Evolutionary conservation across 345 rosid genomes (phyloP).

Genomic region (Reutealis trisperma): DNA sequence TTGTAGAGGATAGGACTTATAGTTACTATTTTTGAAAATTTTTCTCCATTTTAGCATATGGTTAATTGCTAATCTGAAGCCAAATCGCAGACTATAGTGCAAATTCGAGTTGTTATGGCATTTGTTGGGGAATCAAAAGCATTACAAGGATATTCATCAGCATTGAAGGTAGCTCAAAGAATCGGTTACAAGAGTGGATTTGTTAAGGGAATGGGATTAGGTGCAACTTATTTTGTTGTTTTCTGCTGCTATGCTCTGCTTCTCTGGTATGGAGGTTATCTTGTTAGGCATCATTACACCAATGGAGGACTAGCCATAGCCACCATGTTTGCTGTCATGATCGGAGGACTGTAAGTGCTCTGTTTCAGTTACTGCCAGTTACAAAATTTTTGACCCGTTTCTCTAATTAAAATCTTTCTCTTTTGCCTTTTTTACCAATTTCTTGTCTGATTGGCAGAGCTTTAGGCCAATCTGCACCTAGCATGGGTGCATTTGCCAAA

Average conservation of each 20-base stretch:
- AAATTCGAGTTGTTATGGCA: conserved; percentile 86
- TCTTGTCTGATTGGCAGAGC: conserved; percentile 48
- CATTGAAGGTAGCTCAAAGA: conserved; percentile 71
- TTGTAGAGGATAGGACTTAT: not conserved
- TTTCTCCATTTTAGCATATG: conserved; percentile 30
- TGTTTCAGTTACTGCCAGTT: not conserved
- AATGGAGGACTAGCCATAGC: conserved; percentile 95
- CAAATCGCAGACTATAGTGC: conserved; percentile 75
- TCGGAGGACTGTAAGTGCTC: conserved; percentile 88
- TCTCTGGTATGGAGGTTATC: conserved; percentile 95
- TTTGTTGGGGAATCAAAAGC: conserved; percentile 95
- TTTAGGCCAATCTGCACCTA: conserved; percentile 93
- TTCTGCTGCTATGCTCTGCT: conserved; percentile 92
- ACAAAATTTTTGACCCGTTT: not conserved
- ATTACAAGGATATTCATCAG: conserved; percentile 71
- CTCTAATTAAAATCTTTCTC: not conserved
- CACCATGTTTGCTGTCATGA: conserved; percentile 97
- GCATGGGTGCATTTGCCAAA: conserved; percentile 86
- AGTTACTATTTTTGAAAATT: not conserved
- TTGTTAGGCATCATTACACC: conserved; percentile 86
- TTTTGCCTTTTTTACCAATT: not conserved
- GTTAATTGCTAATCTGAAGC: conserved; percentile 27
- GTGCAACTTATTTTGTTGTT: conserved; percentile 95
- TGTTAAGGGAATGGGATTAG: conserved; percentile 90
- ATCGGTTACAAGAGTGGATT: conserved; percentile 84